Conservation (phyloP, 2,329 filamentous ascomycete genomes). For the Paraphaeosphaeria minitans region DNA sequence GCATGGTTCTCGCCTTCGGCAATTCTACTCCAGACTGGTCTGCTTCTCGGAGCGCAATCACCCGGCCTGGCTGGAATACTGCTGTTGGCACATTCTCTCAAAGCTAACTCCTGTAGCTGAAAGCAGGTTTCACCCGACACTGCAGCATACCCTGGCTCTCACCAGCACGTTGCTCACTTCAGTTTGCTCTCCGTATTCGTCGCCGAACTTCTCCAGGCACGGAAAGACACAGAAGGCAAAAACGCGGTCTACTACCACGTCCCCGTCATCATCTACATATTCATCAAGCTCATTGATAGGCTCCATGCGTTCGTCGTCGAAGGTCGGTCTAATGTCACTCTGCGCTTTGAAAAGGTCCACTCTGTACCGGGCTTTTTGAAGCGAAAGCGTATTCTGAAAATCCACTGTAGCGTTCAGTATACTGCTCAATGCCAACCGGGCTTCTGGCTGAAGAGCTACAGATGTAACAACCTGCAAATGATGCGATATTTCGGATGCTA, state of each 20-base stretch:
- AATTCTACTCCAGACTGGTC: conserved; percentile 26
- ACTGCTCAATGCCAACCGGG: conserved; percentile 24
- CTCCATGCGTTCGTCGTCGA: conserved; percentile 39
- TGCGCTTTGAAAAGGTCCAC: conserved; percentile 29
- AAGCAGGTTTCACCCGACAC: conserved; percentile 14
- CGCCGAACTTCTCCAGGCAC: conserved; percentile 36
- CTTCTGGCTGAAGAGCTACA: conserved; percentile 19
- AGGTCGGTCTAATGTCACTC: conserved; percentile 10
- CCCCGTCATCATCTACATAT: conserved; percentile 29
- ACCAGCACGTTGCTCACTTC: conserved; percentile 36
- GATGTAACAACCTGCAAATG: conserved; percentile 33
- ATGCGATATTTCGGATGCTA: conserved; percentile 28
- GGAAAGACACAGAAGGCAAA: conserved; percentile 43
- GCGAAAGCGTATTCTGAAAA: conserved; percentile 32
- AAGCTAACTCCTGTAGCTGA: not conserved
- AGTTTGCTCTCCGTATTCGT: conserved; percentile 32
- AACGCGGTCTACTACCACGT: conserved; percentile 18
- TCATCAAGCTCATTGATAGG: conserved; percentile 34
- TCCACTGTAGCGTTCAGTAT: conserved; percentile 33
- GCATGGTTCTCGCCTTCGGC: conserved; percentile 35
- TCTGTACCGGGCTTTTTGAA: conserved; percentile 40
- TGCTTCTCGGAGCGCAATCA: conserved; percentile 27
- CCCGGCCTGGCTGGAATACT: conserved; percentile 30
- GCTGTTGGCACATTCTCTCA: conserved; percentile 30
- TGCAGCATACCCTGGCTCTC: conserved; percentile 40